phyloP scores from a whole-genome alignment of 441 rosid species.

The Pelargonium australe region DNA sequence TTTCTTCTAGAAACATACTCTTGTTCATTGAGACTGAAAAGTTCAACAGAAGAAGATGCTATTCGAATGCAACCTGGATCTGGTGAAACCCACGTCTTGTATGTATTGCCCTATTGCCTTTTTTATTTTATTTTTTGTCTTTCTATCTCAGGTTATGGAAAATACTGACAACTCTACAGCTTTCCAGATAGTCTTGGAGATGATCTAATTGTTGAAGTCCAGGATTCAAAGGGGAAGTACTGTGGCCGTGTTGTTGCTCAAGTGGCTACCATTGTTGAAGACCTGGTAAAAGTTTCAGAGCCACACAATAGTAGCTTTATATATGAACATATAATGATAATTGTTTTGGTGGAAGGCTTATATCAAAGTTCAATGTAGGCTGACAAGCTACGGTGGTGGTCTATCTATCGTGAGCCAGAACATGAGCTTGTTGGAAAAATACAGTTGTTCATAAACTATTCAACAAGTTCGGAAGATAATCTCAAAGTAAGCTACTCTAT shows the following conservation, averaged over 20 bases:
- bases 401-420: conserved; percentile 85
- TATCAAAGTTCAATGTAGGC: conserved; percentile 46
- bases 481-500: conserved; percentile 53
- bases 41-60: conserved; percentile 73
- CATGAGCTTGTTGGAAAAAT: conserved; percentile 86
- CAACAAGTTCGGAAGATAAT: conserved; percentile 75
- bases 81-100: conserved; percentile 92
- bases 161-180: conserved; percentile 49
- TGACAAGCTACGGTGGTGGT: conserved; percentile 96
- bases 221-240: conserved; percentile 74
- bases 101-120: conserved; percentile 28
- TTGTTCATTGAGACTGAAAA: conserved; percentile 72
- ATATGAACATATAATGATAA: conserved; percentile 11
- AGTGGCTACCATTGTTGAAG: conserved; percentile 78
- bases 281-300: conserved; percentile 44
- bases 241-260: conserved; percentile 93
- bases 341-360: conserved; percentile 28
- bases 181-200: conserved; percentile 95
- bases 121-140: conserved; percentile 14
- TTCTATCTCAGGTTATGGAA: conserved; percentile 18
- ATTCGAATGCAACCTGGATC: conserved; percentile 89
- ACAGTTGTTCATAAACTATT: conserved; percentile 75
- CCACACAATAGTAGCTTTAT: conserved; percentile 8
- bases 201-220: conserved; percentile 84
- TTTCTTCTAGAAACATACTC: conserved; percentile 53